phyloP scores from a whole-genome alignment of 2,329 filamentous ascomycete genomes.

The Verticillium nonalfalfae region DNA sequence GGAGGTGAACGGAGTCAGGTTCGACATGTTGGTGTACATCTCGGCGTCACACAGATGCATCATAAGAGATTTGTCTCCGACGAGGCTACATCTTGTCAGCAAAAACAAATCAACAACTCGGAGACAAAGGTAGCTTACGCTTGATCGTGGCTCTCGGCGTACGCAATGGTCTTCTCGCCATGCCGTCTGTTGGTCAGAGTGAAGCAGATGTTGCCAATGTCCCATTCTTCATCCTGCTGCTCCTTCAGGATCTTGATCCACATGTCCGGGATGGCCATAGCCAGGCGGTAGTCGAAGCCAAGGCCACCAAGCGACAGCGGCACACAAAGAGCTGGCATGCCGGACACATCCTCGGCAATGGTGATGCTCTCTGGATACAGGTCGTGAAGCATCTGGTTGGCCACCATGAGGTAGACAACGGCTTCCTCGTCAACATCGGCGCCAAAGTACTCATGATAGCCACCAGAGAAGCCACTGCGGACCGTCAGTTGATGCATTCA shows the following conservation, averaged over 20 bases:
- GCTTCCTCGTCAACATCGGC: constrained; percentile 85
- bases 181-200: constrained; percentile 90
- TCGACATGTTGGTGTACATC: constrained; percentile 97
- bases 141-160: constrained; percentile 96
- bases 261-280: constrained; percentile 97
- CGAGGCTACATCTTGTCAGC: constrained; percentile 52
- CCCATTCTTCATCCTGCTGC: constrained; percentile 84
- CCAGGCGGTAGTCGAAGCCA: constrained; percentile 94
- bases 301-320: constrained; percentile 81
- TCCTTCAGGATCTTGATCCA: constrained; percentile 99
- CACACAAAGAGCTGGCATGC: constrained; percentile 95
- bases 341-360: constrained; percentile 94
- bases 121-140: constrained; percentile 55
- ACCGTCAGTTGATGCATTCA: constrained; percentile 14
- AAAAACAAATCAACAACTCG: constrained; percentile 5
- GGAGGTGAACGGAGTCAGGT: constrained; percentile 73
- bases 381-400: constrained; percentile 92
- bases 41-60: constrained; percentile 98
- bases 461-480: constrained; percentile 85
- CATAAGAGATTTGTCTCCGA: constrained; percentile 94
- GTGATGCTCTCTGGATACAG: constrained; percentile 85
- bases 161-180: constrained; percentile 97
- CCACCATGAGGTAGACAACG: constrained; percentile 90
- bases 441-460: constrained; percentile 98
- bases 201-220: constrained; percentile 77